Base-by-base conservation (phyloP, 75 land plant genomes). In the Isoetes taiwanensis region DNA sequence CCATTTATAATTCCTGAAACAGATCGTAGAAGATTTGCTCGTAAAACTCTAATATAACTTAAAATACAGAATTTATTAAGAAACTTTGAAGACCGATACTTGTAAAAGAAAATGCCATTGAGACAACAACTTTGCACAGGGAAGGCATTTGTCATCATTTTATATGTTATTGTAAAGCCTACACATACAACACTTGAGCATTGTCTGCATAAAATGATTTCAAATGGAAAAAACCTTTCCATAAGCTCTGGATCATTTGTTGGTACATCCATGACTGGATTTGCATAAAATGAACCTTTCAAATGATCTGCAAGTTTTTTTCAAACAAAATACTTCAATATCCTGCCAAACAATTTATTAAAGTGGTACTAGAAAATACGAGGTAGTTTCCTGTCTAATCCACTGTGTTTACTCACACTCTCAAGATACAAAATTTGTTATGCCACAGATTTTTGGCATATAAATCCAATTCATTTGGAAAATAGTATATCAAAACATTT, bases 221-320 rank as follows among this genome's bases (percentile, higher is more conserved):
- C 25, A 46, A 6, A 46, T 23, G 23, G n/a, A n/a, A n/a, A 37
- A 9, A 69, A 86, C 93, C 97, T 60, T 55, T 80, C 37, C 11
- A 83, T 76, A 14, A 76, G 72, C 3, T 55, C 70, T 30, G 57
- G 33, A 21, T 86, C 85, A 35, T 43, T 66, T 59, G 94, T 83
- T 17, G 97, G 97, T 28, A 64, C 48, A 43, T 91, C 97, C 10
- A 80, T 53, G 34, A 91, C 55, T 55, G 97, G 97, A 74, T 91
- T 86, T 39, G 94, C 97, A 83, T 91, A 91, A 53, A 83, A 91
- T 1, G 97, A 91, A 3, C 93, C 97, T 72, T 91, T 91, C 37
- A 76, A 62, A 31, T 61, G 29, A 80, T 90, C 97, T 90, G 72
- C 50, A 59, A n/a, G n/a, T n/a, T n/a, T n/a, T n/a, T n/a, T n/a